Conservation (phyloP, 768 basidiomycete species). For the Hemileccinum impolitum region DNA sequence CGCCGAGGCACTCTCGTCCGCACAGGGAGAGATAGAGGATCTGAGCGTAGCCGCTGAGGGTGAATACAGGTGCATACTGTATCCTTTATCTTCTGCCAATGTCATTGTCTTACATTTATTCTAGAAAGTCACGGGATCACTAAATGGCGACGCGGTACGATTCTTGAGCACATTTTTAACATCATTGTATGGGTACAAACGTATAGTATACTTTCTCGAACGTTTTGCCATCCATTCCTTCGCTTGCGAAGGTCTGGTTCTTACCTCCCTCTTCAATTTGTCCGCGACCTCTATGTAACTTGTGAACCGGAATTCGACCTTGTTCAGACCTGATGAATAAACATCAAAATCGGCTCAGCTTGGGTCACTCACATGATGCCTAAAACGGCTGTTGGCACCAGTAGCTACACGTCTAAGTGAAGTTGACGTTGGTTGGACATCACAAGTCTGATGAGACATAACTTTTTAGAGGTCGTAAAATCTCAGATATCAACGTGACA, state of each 20-base stretch:
- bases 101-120: slow-evolving; percentile 5
- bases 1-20: slow-evolving; percentile 74
- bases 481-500: too few relatives aligned
- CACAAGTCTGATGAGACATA: too few relatives aligned
- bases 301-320: too few relatives aligned
- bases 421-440: too few relatives aligned
- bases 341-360: too few relatives aligned
- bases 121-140: slow-evolving; percentile 87
- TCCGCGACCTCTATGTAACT: background rate
- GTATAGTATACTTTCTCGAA: slow-evolving; percentile 11
- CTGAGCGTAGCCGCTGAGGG: slow-evolving; percentile 90
- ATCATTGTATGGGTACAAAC: slow-evolving; percentile 11
- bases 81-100: background rate
- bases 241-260: background rate
- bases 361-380: too few relatives aligned
- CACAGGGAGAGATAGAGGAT: slow-evolving; percentile 93
- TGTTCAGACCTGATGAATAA: too few relatives aligned
- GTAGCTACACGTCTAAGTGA: too few relatives aligned
- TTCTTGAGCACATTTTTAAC: background rate
- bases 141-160: slow-evolving; percentile 37
- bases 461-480: too few relatives aligned
- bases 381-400: too few relatives aligned
- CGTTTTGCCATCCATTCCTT: slow-evolving; percentile 4
- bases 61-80: slow-evolving; percentile 70
- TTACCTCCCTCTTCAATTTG: background rate